Conservation (phyloP, 306 rosid species). For the Malus orientalis region DNA sequence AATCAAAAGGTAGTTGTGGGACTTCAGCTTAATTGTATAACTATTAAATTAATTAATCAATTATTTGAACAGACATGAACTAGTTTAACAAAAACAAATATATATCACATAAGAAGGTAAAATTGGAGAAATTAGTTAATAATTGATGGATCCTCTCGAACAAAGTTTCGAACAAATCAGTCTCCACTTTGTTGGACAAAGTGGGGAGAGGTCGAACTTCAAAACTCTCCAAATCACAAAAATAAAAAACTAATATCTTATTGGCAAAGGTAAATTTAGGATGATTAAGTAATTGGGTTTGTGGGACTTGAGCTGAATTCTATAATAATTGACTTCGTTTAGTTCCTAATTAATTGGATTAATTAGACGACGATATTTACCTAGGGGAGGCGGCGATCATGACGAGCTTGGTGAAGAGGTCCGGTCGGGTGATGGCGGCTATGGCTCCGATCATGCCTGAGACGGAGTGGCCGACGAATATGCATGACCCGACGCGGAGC, state of each 20-base stretch:
- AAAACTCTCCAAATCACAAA: no score
- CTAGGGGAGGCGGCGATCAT: slow-evolving; percentile 63
- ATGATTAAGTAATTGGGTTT: background rate
- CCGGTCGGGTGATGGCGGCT: slow-evolving; percentile 67
- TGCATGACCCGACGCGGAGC: slow-evolving; percentile 38
- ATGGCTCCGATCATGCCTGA: slow-evolving; percentile 66
- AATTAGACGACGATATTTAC: slow-evolving; percentile 6
- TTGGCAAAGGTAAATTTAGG: background rate
- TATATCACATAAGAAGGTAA: no score
- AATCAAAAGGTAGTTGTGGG: background rate
- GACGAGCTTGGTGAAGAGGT: slow-evolving; percentile 56
- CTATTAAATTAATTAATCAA: background rate
- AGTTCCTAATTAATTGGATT: background rate
- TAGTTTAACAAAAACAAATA: no score
- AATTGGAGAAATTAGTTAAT: no score
- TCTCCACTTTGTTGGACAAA: background rate
- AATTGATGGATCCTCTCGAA: no score
- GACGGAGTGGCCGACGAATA: slow-evolving; percentile 77
- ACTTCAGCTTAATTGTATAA: background rate
- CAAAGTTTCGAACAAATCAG: no score
- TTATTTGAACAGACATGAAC: background rate
- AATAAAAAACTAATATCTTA: background rate
- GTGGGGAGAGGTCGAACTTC: no score
- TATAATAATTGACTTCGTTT: background rate
- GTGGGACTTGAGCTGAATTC: background rate